phyloP scores from a whole-genome alignment of 2,329 filamentous ascomycete species.

The Fusarium sp. region DNA sequence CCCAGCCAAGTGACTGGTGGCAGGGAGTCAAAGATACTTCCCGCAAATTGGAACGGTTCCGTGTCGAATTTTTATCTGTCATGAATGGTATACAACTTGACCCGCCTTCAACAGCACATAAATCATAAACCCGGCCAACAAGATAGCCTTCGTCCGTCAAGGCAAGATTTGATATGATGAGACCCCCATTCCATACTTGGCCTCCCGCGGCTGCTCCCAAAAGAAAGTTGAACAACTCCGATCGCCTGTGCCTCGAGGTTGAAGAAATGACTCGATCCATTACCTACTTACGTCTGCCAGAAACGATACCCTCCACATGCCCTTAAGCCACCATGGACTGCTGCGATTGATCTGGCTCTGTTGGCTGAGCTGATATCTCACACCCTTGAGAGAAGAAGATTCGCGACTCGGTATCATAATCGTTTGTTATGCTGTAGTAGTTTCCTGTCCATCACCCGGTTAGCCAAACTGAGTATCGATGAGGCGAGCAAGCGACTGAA shows the following conservation, averaged over 20 bases:
- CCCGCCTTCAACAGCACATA: slow-evolving; percentile 28
- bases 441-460: slow-evolving; percentile 72
- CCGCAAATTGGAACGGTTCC: slow-evolving; percentile 3
- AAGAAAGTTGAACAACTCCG: slow-evolving; percentile 11
- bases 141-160: slow-evolving; percentile 13
- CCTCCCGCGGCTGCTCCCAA: not conserved
- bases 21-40: not conserved
- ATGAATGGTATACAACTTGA: slow-evolving; percentile 42
- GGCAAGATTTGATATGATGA: slow-evolving; percentile 13
- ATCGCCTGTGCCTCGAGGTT: not conserved
- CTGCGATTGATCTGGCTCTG: slow-evolving; percentile 40
- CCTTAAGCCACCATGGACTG: slow-evolving; percentile 37
- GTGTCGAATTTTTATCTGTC: slow-evolving; percentile 25
- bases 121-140: slow-evolving; percentile 39
- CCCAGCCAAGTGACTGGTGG: not conserved
- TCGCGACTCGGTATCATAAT: slow-evolving; percentile 75
- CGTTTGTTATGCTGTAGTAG: slow-evolving; percentile 90
- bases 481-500: slow-evolving; percentile 28
- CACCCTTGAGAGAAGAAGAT: slow-evolving; percentile 95
- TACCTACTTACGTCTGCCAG: slow-evolving; percentile 4
- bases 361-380: slow-evolving; percentile 57
- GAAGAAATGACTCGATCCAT: not conserved
- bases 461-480: slow-evolving; percentile 1
- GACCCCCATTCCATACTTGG: slow-evolving; percentile 10
- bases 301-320: not conserved